Conservation (phyloP, 2,329 filamentous ascomycete genomes). For the Penicillium concentricum region DNA sequence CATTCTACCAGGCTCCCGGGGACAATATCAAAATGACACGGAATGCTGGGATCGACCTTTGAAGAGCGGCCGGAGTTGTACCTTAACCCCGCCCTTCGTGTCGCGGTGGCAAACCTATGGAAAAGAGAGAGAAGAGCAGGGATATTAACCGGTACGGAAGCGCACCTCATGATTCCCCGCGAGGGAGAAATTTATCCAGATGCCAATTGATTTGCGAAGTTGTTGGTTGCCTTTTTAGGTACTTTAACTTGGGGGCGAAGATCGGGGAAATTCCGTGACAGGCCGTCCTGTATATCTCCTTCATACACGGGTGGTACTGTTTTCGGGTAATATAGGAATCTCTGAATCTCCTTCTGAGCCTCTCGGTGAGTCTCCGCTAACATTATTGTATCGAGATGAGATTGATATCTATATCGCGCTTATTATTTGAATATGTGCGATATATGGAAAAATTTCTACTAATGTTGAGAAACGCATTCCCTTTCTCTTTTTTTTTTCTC, state of each 20-base stretch:
- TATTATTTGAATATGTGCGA: background rate
- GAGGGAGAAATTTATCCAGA: background rate
- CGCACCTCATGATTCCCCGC: background rate
- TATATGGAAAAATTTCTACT: background rate
- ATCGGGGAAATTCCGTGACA: conserved; percentile 8
- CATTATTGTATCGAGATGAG: background rate
- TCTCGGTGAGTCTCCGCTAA: conserved; percentile 17
- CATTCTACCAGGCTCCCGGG: background rate
- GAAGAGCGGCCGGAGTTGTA: background rate
- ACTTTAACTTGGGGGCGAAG: conserved; percentile 1
- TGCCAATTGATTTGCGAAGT: conserved; percentile 2
- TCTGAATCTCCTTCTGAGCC: background rate
- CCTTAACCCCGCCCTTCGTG: background rate
- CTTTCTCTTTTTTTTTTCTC: background rate
- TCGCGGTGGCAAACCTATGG: background rate
- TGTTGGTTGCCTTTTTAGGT: background rate
- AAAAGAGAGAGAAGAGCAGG: background rate
- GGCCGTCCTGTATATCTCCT: background rate
- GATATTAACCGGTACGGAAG: conserved; percentile 3
- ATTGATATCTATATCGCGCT: background rate
- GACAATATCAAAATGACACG: background rate
- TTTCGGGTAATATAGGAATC: conserved; percentile 24
- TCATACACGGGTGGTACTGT: conserved; percentile 8
- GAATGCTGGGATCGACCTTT: background rate
- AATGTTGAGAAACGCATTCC: too few species aligned